phyloP scores from a whole-genome alignment of 2,329 filamentous ascomycete species.

The Nectriaceae sp. region DNA sequence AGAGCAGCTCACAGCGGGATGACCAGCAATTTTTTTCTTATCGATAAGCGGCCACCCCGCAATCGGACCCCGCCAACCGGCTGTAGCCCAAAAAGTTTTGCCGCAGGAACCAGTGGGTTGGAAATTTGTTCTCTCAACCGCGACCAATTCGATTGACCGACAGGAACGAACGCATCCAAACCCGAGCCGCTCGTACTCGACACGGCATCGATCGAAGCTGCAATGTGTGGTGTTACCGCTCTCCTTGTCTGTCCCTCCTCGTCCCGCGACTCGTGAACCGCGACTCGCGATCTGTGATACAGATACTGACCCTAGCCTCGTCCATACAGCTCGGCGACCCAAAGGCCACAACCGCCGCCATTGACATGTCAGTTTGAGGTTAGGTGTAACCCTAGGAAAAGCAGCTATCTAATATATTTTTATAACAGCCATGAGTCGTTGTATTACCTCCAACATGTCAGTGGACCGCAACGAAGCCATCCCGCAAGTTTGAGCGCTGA shows the following conservation, averaged over 20 bases:
- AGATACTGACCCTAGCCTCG: not conserved
- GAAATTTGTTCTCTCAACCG: conserved; percentile 1
- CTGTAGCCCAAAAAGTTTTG: not conserved
- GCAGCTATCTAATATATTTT: not conserved
- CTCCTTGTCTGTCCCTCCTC: conserved; percentile 17
- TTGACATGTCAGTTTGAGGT: conserved; percentile 49
- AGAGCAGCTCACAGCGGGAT: too few species aligned
- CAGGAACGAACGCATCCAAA: not conserved
- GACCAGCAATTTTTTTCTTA: not conserved
- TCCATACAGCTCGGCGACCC: conserved; percentile 33
- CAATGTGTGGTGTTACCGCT: conserved; percentile 23
- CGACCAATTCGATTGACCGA: not conserved
- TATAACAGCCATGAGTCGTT: conserved; percentile 59
- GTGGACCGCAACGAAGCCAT: conserved; percentile 25
- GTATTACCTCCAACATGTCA: conserved; percentile 64
- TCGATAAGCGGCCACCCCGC: not conserved
- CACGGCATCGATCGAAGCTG: conserved; percentile 1
- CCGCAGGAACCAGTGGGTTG: not conserved
- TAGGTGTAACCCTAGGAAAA: not conserved
- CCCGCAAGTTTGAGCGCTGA: conserved; percentile 12
- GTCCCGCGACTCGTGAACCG: conserved; percentile 4
- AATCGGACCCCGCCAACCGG: not conserved
- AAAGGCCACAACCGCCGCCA: conserved; percentile 49
- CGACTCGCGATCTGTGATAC: conserved; percentile 5
- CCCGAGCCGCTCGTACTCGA: not conserved